phyloP scores from a whole-genome alignment of 2,329 filamentous ascomycete species.

The Fusarium sp. region DNA sequence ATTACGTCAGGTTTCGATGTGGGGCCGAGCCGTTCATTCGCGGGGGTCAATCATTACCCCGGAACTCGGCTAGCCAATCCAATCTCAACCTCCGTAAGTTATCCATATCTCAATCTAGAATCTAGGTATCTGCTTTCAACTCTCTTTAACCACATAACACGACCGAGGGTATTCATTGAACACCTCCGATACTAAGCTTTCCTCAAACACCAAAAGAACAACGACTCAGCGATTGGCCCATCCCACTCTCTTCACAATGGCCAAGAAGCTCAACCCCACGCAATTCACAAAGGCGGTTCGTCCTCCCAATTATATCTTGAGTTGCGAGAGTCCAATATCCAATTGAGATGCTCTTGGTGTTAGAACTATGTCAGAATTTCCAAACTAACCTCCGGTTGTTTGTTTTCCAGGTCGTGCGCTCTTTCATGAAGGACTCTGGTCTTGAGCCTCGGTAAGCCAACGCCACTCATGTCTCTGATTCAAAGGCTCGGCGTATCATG shows the following conservation, averaged over 20 bases:
- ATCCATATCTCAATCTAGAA: neutral
- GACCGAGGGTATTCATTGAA: fast-evolving
- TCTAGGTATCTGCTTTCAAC: neutral
- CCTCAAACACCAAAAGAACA: fast-evolving
- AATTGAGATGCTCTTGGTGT: no score
- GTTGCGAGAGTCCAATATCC: neutral
- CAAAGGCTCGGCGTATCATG: fast-evolving
- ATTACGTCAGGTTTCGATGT: slow-evolving; percentile 19
- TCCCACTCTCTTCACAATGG: slow-evolving; percentile 40
- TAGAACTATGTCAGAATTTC: fast-evolving
- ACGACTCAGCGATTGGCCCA: no score
- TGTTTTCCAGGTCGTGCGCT: slow-evolving; percentile 80
- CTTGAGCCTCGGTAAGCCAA: slow-evolving; percentile 83
- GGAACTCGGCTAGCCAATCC: slow-evolving; percentile 17
- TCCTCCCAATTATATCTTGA: neutral
- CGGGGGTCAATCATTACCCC: slow-evolving; percentile 15
- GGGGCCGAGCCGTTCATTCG: slow-evolving; percentile 7
- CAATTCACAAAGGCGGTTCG: slow-evolving; percentile 55
- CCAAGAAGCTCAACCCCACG: slow-evolving; percentile 53
- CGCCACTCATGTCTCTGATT: neutral
- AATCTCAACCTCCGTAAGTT: slow-evolving; percentile 20
- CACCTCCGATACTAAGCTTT: no score
- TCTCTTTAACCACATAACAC: neutral
- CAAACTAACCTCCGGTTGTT: neutral
- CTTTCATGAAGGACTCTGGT: slow-evolving; percentile 87